Conservation (phyloP, 2,329 filamentous ascomycete species). For the Gnomoniopsis smithogilvyi region DNA sequence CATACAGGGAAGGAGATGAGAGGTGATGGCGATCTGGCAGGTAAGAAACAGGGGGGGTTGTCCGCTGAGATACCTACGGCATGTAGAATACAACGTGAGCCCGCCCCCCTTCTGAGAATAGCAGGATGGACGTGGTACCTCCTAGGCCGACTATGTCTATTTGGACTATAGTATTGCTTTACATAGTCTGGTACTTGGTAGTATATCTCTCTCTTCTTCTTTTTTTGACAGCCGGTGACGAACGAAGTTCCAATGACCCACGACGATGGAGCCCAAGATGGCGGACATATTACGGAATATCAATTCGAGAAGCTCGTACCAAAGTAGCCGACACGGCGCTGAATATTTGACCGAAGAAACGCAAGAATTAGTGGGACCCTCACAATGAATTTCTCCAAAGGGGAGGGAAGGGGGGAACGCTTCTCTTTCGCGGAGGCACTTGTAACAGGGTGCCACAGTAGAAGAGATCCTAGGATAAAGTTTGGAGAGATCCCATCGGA, state of each 20-base stretch:
- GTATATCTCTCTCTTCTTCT: too few species aligned
- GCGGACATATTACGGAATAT: slow-evolving; percentile 3
- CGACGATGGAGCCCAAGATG: not conserved
- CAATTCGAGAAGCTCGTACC: not conserved
- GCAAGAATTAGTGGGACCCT: slow-evolving; percentile 11
- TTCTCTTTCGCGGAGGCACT: not conserved
- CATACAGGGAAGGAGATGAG: slow-evolving; percentile 48
- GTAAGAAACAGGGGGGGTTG: slow-evolving; percentile 22
- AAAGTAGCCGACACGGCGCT: not conserved
- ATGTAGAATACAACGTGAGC: slow-evolving; percentile 17
- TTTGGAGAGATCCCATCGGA: slow-evolving; percentile 17
- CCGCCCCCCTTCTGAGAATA: slow-evolving; percentile 9
- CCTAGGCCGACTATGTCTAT: too few species aligned
- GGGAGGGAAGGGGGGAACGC: not conserved
- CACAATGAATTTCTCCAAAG: not conserved
- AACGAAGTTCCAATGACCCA: not conserved
- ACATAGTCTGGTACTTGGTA: slow-evolving; percentile 1
- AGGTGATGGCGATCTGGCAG: slow-evolving; percentile 34
- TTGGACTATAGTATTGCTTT: too few species aligned
- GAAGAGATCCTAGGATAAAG: slow-evolving; percentile 19
- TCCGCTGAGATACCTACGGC: slow-evolving; percentile 18
- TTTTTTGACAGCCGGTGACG: slow-evolving; percentile 1
- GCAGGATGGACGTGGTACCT: slow-evolving; percentile 5
- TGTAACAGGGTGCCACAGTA: not conserved
- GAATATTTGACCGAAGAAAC: slow-evolving; percentile 16